phyloP scores from a whole-genome alignment of 805 yeast genomes.

The Huiozyma sinensis region DNA sequence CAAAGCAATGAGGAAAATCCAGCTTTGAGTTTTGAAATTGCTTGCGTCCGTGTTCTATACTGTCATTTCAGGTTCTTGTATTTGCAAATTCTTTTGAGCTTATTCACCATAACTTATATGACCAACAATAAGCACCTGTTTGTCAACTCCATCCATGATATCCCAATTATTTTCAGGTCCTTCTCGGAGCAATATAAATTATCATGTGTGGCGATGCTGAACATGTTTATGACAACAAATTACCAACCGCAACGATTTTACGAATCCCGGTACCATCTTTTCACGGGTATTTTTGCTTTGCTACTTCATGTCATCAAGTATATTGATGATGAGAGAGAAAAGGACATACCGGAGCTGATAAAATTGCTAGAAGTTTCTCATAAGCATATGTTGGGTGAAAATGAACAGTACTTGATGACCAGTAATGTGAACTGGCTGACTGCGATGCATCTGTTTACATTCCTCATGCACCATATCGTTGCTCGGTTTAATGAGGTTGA shows the following conservation, averaged over 20 bases:
- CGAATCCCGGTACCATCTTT: slow-evolving; percentile 14
- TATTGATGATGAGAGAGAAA: slow-evolving; percentile 9
- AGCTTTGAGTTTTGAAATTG: slow-evolving; percentile 11
- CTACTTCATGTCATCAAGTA: slow-evolving; percentile 12
- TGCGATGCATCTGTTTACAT: slow-evolving; percentile 16
- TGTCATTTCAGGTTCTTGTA: slow-evolving; percentile 17
- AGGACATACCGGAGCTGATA: slow-evolving; percentile 7
- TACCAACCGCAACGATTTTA: slow-evolving; percentile 17
- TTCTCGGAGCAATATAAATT: slow-evolving; percentile 8
- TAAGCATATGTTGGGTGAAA: slow-evolving; percentile 11
- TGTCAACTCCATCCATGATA: slow-evolving; percentile 8
- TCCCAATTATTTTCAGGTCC: slow-evolving; percentile 7
- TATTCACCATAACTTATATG: slow-evolving; percentile 15
- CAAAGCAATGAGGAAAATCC: slow-evolving; percentile 12
- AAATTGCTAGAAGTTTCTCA: slow-evolving; percentile 9
- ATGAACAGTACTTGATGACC: slow-evolving; percentile 8
- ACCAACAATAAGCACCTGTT: slow-evolving; percentile 13
- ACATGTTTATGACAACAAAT: slow-evolving; percentile 11
- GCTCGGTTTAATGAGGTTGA: slow-evolving; percentile 2
- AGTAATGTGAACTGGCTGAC: slow-evolving; percentile 21
- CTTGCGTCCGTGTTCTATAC: slow-evolving; percentile 14
- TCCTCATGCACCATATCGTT: slow-evolving; percentile 11
- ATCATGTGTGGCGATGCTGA: slow-evolving; percentile 11
- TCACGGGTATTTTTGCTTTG: slow-evolving; percentile 17
- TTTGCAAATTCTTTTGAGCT: slow-evolving; percentile 10